A percentile compares a stretch with the other conserved stretches of the same genome.
These are phyloP conservation scores for Trichoderma sp. DNA, from an alignment of 2,329 filamentous ascomycete genomes.

Conservation along the genomic window DNA sequence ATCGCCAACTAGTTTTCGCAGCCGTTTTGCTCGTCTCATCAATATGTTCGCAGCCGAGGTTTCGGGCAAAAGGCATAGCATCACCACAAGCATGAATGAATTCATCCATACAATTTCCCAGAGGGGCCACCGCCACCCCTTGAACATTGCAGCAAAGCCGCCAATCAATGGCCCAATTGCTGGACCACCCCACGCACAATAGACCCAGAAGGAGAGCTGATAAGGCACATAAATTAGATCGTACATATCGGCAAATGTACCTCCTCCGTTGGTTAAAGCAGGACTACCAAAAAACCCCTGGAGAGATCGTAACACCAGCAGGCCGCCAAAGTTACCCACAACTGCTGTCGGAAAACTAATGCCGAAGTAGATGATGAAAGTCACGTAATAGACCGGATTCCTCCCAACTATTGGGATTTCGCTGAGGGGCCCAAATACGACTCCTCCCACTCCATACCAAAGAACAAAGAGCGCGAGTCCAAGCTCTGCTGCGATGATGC, in stretches of 20 bases:
- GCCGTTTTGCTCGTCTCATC: slow-evolving; percentile 53
- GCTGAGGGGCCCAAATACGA: background rate
- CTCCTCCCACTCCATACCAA: background rate
- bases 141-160: slow-evolving; percentile 50
- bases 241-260: slow-evolving; percentile 54
- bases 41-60: slow-evolving; percentile 58
- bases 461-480: background rate
- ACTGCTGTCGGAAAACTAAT: background rate
- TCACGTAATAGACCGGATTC: background rate
- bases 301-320: slow-evolving; percentile 64
- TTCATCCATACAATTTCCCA: slow-evolving; percentile 60
- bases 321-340: slow-evolving; percentile 39
- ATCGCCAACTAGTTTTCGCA: slow-evolving; percentile 41
- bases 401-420: background rate
- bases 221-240: slow-evolving; percentile 58
- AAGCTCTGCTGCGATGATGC: background rate
- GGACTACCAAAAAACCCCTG: slow-evolving; percentile 67
- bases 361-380: background rate
- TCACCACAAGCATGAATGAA: slow-evolving; percentile 52
- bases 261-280: slow-evolving; percentile 59
- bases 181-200: slow-evolving; percentile 38
- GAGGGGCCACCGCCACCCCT: slow-evolving; percentile 58
- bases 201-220: slow-evolving; percentile 59
- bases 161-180: slow-evolving; percentile 16
- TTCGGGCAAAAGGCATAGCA: slow-evolving; percentile 61